Conservation (phyloP, 192 early-diverging fungal species). For the Rhizophagus clarus region DNA sequence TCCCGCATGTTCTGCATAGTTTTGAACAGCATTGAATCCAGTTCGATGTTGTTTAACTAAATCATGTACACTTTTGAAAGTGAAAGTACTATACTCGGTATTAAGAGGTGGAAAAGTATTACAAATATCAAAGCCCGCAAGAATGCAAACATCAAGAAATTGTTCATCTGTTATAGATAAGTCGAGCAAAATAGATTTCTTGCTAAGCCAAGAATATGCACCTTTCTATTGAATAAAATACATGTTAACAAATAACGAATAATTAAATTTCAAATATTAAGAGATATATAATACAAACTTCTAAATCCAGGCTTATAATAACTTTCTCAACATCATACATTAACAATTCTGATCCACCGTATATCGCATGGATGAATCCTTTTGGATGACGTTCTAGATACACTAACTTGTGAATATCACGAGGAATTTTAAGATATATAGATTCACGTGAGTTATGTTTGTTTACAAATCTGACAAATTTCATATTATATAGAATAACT, state of each 20-base stretch:
- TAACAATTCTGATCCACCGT: constrained; percentile 71
- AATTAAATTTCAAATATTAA: not conserved
- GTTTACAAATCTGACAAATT: not conserved
- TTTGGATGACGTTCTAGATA: constrained; percentile 71
- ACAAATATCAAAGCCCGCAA: constrained; percentile 78
- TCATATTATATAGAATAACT: not conserved
- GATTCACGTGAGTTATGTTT: not conserved
- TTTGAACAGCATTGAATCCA: constrained; percentile 75
- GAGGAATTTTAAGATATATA: not conserved
- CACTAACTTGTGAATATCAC: constrained; percentile 51
- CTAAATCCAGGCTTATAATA: constrained; percentile 64
- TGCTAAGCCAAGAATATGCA: constrained; percentile 65
- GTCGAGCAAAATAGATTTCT: constrained; percentile 60
- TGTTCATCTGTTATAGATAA: constrained; percentile 66
- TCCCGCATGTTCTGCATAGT: constrained; percentile 56
- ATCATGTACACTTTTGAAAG: constrained; percentile 72
- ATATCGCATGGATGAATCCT: constrained; percentile 70
- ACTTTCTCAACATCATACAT: constrained; percentile 80
- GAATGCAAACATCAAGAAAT: constrained; percentile 77
- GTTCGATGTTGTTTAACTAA: constrained; percentile 64
- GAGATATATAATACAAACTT: constrained; percentile 25
- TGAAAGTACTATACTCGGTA: constrained; percentile 54
- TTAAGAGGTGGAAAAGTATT: constrained; percentile 71
- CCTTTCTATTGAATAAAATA: constrained; percentile 47
- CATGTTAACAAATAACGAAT: not conserved